A percentile compares a stretch with the other conserved stretches of the same genome.
phyloP scores from a whole-genome alignment of 352 stramenopile genomes.

The Albugo laibachii region DNA sequence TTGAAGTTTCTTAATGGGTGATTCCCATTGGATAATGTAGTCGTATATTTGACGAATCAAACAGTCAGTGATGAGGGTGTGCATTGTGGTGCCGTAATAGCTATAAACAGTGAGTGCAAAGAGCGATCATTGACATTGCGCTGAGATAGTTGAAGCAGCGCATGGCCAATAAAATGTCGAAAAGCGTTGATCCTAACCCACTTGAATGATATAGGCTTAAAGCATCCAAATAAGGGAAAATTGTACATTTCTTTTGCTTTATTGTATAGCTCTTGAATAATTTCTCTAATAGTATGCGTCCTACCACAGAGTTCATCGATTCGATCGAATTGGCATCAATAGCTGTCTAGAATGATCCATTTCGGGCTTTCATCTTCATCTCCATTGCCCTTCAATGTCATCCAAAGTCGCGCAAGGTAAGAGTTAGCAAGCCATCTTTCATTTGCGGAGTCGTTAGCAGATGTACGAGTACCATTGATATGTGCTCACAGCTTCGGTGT shows the following conservation, averaged over 20 bases:
- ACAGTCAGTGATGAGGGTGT: too few species aligned
- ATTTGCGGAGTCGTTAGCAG: conserved; percentile 86
- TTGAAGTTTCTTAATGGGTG: too few species aligned
- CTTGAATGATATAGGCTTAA: conserved; percentile 4
- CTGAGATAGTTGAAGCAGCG: conserved; percentile 53
- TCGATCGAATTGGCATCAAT: conserved; percentile 96
- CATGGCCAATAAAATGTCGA: conserved; percentile 52
- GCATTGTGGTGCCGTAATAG: too few species aligned
- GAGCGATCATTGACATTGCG: conserved; percentile 50
- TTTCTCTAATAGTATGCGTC: conserved; percentile 66
- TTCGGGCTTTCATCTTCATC: conserved; percentile 86
- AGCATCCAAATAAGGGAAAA: too few species aligned
- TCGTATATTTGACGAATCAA: too few species aligned
- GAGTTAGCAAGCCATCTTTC: conserved; percentile 89
- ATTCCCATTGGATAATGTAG: too few species aligned
- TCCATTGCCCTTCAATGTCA: conserved; percentile 73
- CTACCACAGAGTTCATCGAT: conserved; percentile 94
- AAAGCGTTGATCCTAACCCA: conserved; percentile 63
- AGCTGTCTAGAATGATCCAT: conserved; percentile 94
- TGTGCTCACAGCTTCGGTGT: conserved; percentile 90
- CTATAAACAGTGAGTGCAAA: too few species aligned
- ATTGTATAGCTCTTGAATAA: conserved; percentile 70
- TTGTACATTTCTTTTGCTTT: conserved; percentile 62
- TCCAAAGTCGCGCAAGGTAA: conserved; percentile 90
- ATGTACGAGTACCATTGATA: conserved; percentile 92